phyloP scores from a whole-genome alignment of 495 filamentous ascomycete genomes.

The Endocarpon pusillum region DNA sequence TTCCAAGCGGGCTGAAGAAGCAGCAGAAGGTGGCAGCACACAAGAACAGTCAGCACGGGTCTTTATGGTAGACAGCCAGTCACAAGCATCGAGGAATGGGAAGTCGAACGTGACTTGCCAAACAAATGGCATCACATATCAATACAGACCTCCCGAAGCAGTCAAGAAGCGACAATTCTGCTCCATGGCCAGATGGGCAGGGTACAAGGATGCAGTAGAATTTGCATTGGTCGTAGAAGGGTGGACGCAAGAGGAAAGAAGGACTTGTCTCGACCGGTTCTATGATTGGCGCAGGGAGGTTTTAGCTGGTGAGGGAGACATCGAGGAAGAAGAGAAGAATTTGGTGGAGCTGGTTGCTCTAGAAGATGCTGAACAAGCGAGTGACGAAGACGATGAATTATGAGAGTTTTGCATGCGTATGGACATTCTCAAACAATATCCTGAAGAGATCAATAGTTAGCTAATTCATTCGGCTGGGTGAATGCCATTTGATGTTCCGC shows the following conservation, averaged over 20 bases:
- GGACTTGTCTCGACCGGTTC: slow-evolving; percentile 66
- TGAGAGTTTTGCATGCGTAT: no score
- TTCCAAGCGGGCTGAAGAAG: slow-evolving; percentile 54
- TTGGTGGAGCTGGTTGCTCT: no score
- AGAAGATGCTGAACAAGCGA: no score
- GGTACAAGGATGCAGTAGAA: slow-evolving; percentile 58
- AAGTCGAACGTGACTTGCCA: slow-evolving; percentile 5
- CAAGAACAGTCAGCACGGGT: slow-evolving; percentile 32
- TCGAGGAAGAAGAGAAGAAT: not conserved
- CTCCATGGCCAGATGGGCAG: slow-evolving; percentile 67
- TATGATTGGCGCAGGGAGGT: slow-evolving; percentile 41
- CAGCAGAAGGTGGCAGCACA: slow-evolving; percentile 34
- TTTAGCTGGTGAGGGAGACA: slow-evolving; percentile 1
- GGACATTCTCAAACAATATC: no score
- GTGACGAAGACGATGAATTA: no score
- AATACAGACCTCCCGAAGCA: slow-evolving; percentile 56
- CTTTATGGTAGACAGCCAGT: slow-evolving; percentile 14
- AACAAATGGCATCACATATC: slow-evolving; percentile 32
- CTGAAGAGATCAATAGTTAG: no score
- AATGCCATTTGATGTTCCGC: no score
- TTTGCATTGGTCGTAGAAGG: slow-evolving; percentile 90
- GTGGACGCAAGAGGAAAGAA: slow-evolving; percentile 75
- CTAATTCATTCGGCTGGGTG: no score
- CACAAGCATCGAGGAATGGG: slow-evolving; percentile 1
- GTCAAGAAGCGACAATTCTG: slow-evolving; percentile 78